A percentile compares a stretch with the other conserved stretches of the same genome.
Conservation (phyloP, 495 filamentous ascomycete species). For the Tetracladium marchalianum region DNA sequence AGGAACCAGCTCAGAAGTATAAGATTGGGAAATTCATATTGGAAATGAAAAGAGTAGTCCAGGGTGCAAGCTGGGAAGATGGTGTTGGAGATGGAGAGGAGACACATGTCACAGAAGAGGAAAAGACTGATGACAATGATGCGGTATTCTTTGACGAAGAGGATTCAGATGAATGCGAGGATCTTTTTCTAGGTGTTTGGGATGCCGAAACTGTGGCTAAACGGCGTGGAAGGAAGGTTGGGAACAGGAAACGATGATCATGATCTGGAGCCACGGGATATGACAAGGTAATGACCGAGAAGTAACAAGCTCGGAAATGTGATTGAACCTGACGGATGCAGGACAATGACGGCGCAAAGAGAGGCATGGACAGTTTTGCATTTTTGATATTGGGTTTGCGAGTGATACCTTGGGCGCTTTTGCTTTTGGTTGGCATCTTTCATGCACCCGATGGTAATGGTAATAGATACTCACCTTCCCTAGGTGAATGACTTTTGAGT, state of each 20-base stretch:
- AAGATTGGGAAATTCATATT: conserved; percentile 97
- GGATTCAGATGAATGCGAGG: conserved; percentile 93
- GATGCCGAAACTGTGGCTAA: conserved; percentile 54
- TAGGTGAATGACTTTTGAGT: too few relatives aligned
- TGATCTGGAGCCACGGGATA: too few relatives aligned
- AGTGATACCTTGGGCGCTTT: too few relatives aligned
- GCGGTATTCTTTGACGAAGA: conserved; percentile 74
- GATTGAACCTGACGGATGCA: too few relatives aligned
- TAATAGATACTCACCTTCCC: too few relatives aligned
- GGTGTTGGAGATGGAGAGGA: conserved; percentile 6
- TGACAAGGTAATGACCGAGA: too few relatives aligned
- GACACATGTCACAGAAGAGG: conserved; percentile 4
- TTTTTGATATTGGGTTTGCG: too few relatives aligned
- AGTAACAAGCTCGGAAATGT: too few relatives aligned
- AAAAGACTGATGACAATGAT: conserved; percentile 19
- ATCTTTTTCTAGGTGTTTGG: conserved; percentile 85
- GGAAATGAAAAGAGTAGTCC: conserved; percentile 66
- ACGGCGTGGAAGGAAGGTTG: conserved; percentile 48
- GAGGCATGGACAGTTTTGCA: too few relatives aligned
- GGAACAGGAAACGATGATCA: neutral
- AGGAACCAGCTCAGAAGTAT: conserved; percentile 73
- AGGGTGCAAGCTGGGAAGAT: conserved; percentile 61
- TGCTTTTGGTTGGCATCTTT: too few relatives aligned
- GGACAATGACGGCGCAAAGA: too few relatives aligned
- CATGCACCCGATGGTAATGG: too few relatives aligned